Evolutionary conservation across 2,329 filamentous ascomycete species (phyloP).

Genomic region (Didymella pinodella): DNA sequence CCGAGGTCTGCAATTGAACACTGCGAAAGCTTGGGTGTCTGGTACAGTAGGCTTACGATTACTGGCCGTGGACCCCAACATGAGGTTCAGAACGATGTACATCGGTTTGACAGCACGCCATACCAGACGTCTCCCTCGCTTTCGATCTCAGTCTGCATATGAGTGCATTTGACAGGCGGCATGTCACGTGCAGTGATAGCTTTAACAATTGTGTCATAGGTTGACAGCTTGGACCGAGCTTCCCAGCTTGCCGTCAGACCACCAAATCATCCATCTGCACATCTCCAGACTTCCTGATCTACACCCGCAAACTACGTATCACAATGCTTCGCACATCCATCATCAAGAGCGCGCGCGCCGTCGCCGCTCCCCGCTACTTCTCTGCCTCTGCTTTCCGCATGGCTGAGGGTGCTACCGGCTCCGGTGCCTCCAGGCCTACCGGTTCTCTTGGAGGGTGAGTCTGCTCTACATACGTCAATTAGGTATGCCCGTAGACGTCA

Average conservation of each 20-base stretch:
- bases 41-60: too few species aligned
- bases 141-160: neutral
- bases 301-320: slow-evolving; percentile 11
- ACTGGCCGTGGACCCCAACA: too few species aligned
- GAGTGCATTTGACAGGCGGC: neutral
- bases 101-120: slow-evolving; percentile 1
- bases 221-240: slow-evolving; percentile 6
- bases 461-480: slow-evolving; percentile 1
- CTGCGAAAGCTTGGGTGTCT: neutral
- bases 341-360: slow-evolving; percentile 51
- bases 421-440: slow-evolving; percentile 52
- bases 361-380: slow-evolving; percentile 53
- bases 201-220: slow-evolving; percentile 4
- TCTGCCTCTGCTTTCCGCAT: slow-evolving; percentile 53
- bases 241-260: slow-evolving; percentile 11
- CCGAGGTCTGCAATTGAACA: neutral
- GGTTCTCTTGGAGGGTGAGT: slow-evolving; percentile 50
- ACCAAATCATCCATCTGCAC: slow-evolving; percentile 12
- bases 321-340: slow-evolving; percentile 52
- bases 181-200: slow-evolving; percentile 5
- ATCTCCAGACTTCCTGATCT: slow-evolving; percentile 17
- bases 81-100: neutral
- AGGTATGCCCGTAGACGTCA: neutral
- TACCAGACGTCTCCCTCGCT: neutral
- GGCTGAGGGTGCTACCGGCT: slow-evolving; percentile 57